A percentile compares a stretch with the other conserved stretches of the same genome.
Conservation (phyloP, 192 early-diverging fungal species). For the Physocladia obscura region DNA sequence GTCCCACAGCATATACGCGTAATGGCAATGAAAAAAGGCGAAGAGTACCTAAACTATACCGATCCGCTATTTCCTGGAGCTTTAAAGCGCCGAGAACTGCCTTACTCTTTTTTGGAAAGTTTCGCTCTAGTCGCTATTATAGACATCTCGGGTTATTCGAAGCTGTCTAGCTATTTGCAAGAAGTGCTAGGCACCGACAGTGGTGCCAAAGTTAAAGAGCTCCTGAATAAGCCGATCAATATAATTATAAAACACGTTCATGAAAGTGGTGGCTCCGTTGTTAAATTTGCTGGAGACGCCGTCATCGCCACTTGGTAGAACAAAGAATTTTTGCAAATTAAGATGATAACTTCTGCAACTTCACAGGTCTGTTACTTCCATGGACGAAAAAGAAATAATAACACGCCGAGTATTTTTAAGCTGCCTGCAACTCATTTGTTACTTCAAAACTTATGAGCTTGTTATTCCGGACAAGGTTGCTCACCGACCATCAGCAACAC, state of each 20-base stretch:
- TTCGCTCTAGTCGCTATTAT: conserved; percentile 32
- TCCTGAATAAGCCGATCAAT: conserved; percentile 31
- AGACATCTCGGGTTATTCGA: conserved; percentile 32
- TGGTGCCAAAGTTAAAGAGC: conserved; percentile 26
- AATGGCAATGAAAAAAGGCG: background rate
- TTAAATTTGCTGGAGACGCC: conserved; percentile 32
- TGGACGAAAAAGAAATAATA: background rate
- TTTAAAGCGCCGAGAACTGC: background rate
- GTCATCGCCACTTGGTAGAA: conserved; percentile 25
- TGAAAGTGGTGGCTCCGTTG: conserved; percentile 18
- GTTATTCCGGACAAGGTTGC: conserved; percentile 10
- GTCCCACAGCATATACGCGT: conserved; percentile 20
- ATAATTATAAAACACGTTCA: conserved; percentile 29
- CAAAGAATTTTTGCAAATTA: background rate
- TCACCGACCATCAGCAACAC: no score
- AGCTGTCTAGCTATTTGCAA: conserved; percentile 22
- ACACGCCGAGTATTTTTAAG: conserved; percentile 7
- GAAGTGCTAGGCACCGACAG: conserved; percentile 23
- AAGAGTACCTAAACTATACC: background rate
- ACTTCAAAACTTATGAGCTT: conserved; percentile 21
- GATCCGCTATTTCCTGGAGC: background rate
- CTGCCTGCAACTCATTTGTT: conserved; percentile 18
- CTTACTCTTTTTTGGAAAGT: background rate
- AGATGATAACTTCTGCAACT: background rate
- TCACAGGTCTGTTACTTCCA: background rate